Evolutionary conservation across 2,329 filamentous ascomycete genomes (phyloP).

Genomic region (Colletotrichum sp.): DNA sequence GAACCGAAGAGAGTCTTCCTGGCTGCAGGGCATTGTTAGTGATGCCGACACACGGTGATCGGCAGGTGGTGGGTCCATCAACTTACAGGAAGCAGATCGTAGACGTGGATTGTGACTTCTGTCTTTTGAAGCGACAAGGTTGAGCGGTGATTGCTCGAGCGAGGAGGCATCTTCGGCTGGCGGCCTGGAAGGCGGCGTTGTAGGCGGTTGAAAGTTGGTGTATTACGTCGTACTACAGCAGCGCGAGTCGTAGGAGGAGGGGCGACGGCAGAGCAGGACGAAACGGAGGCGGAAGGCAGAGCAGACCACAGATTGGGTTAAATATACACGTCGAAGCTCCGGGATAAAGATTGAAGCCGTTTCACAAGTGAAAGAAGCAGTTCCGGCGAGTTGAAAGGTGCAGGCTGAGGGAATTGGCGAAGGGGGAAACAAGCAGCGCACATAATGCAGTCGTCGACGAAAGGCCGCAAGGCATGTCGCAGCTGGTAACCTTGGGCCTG

Average conservation of each 20-base stretch:
- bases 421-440: background rate
- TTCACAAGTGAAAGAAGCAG: background rate
- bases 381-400: background rate
- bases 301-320: background rate
- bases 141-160: constrained; percentile 56
- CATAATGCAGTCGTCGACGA: constrained; percentile 1
- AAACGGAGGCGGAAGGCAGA: background rate
- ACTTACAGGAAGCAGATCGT: constrained; percentile 75
- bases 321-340: background rate
- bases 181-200: background rate
- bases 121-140: constrained; percentile 75
- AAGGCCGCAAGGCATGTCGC: background rate
- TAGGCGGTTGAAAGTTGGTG: background rate
- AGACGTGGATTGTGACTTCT: constrained; percentile 78
- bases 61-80: constrained; percentile 7
- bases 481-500: constrained; percentile 3
- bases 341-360: background rate
- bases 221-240: background rate
- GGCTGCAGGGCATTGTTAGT: constrained; percentile 53
- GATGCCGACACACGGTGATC: background rate
- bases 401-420: background rate
- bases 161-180: constrained; percentile 11
- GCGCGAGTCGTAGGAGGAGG: background rate
- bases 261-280: background rate
- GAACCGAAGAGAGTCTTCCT: constrained; percentile 73